A percentile compares a stretch with the other conserved stretches of the same genome.
Evolutionary conservation across 768 basidiomycete species (phyloP).

Genomic region (Leccinum incarnatum): DNA sequence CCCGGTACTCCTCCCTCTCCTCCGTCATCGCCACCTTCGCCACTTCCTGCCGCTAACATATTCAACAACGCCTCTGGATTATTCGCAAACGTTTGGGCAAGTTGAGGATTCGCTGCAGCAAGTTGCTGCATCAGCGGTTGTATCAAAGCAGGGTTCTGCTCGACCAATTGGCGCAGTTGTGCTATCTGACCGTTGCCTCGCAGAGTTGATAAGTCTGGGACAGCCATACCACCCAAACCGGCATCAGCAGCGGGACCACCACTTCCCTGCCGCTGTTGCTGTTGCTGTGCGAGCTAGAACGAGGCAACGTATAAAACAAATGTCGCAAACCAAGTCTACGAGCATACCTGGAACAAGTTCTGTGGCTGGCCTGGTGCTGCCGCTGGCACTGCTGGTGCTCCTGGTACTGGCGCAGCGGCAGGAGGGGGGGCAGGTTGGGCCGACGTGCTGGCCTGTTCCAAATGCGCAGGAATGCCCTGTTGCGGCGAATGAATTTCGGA

Average conservation of each 20-base stretch:
- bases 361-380: constrained; percentile 53
- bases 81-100: constrained; percentile 63
- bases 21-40: constrained; percentile 37
- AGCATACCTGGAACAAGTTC: constrained; percentile 80
- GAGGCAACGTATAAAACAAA: neutral
- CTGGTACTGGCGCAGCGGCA: constrained; percentile 36
- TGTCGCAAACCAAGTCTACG: neutral
- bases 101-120: constrained; percentile 64
- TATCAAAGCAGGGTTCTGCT: constrained; percentile 72
- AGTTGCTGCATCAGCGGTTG: constrained; percentile 87
- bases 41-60: constrained; percentile 48
- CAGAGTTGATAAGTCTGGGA: constrained; percentile 50
- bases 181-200: constrained; percentile 63
- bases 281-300: constrained; percentile 68
- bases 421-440: constrained; percentile 37
- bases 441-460: constrained; percentile 40
- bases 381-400: constrained; percentile 23
- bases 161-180: constrained; percentile 69
- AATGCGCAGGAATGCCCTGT: constrained; percentile 72
- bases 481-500: constrained; percentile 10
- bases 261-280: constrained; percentile 39
- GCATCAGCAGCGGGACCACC: constrained; percentile 27
- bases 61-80: constrained; percentile 72
- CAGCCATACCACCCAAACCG: constrained; percentile 21
- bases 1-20: constrained; percentile 26